Evolutionary conservation across 2,329 filamentous ascomycete species (phyloP).

Genomic region (Hypoxylon rubiginosum): DNA sequence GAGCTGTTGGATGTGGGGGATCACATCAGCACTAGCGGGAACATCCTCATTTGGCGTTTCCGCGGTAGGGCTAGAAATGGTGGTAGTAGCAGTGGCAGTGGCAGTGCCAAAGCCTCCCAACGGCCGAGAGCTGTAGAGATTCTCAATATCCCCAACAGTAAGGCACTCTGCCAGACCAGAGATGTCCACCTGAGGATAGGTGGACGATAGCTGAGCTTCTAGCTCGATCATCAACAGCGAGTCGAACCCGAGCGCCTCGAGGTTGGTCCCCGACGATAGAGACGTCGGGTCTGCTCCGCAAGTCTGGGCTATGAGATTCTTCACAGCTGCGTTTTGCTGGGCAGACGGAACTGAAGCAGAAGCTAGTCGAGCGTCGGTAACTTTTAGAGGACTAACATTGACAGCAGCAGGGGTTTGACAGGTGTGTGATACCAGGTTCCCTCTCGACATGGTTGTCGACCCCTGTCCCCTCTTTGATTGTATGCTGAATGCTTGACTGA

Average conservation of each 20-base stretch:
- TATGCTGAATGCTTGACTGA: slow-evolving; percentile 11
- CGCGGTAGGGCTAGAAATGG: slow-evolving; percentile 1
- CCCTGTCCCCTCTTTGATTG: slow-evolving; percentile 9
- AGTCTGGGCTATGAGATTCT: slow-evolving; percentile 11
- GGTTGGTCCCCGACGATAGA: background rate
- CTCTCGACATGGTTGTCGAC: background rate
- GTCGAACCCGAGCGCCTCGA: slow-evolving; percentile 15
- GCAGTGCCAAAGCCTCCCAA: background rate
- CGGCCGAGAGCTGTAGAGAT: background rate
- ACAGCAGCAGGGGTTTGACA: background rate
- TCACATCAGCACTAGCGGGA: background rate
- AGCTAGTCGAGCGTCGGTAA: background rate
- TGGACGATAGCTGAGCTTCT: slow-evolving; percentile 8
- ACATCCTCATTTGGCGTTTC: slow-evolving; percentile 1
- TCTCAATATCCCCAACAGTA: slow-evolving; percentile 13
- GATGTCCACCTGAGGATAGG: slow-evolving; percentile 5
- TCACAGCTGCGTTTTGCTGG: slow-evolving; percentile 2
- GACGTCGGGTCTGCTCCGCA: slow-evolving; percentile 6
- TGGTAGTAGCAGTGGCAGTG: too few relatives aligned
- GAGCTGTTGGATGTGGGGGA: slow-evolving; percentile 9
- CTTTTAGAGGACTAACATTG: background rate
- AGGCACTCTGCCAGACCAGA: slow-evolving; percentile 4
- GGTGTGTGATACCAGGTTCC: slow-evolving; percentile 1
- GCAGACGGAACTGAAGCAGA: background rate
- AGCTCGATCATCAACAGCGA: slow-evolving; percentile 20